A percentile compares a stretch with the other conserved stretches of the same genome.
Conservation (phyloP, 148 eudicot genomes). For the Diospyros lotus region DNA sequence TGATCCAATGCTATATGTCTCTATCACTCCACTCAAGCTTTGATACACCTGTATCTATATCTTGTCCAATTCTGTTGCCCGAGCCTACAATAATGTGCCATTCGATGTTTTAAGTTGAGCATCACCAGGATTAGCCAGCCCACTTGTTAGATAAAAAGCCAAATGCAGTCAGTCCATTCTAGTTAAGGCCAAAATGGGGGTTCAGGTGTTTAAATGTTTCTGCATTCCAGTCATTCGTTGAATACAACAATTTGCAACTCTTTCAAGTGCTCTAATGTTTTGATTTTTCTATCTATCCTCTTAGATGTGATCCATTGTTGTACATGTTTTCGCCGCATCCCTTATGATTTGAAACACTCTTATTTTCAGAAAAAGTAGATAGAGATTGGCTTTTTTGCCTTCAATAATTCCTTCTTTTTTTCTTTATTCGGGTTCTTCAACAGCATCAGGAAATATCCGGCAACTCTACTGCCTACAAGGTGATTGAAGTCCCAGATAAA, state of each 20-base stretch:
- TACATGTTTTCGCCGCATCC: no score
- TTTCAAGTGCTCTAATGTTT: neutral
- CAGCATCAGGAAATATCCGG: constrained; percentile 87
- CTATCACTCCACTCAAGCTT: no score
- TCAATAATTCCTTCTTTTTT: neutral
- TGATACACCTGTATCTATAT: no score
- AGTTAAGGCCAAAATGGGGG: neutral
- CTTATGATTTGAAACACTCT: neutral
- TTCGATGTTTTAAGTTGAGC: neutral
- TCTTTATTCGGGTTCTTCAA: neutral
- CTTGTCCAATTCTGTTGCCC: neutral
- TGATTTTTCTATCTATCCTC: neutral
- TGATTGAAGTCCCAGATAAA: constrained; percentile 26
- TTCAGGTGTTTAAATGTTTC: neutral
- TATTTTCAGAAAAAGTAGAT: neutral
- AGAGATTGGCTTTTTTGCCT: neutral
- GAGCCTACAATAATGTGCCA: neutral
- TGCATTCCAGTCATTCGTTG: neutral
- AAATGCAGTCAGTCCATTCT: no score
- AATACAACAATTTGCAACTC: neutral
- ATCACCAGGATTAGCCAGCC: no score
- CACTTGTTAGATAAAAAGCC: no score
- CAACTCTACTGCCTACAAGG: constrained; percentile 78
- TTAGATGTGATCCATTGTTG: no score
- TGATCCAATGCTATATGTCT: neutral